Evolutionary conservation across 257 asterid species (phyloP), one percentile per base, ranked within the genome.

Genomic region (Thymus mandschuricus): DNA sequence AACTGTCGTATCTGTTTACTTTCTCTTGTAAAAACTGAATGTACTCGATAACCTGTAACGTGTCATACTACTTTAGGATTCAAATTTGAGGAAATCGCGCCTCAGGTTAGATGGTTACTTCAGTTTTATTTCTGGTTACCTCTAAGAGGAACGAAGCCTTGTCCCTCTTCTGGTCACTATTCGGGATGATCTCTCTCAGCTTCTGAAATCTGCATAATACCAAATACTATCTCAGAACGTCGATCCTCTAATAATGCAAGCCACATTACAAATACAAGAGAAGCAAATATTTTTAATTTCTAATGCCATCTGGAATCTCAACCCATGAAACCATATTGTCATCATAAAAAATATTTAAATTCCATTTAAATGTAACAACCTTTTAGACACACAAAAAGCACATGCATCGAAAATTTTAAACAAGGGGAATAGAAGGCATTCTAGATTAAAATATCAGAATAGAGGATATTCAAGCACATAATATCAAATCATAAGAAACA

Each of bases 61-160:
- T 2, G 60, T 41, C 64, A 51, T 49, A 45, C 45, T 21, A 5
- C 35, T 59, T 64, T 64, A 78, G 68, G 69, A 59, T 70, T 66
- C 61, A 76, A 57, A 60, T 50, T 28, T 63, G 43, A 51, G 57
- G 10, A 34, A n/a, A 43, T 59, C n/a, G 46, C 9, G 45, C 27
- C 68, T 51, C 46, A 68, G 15, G 31, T 38, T 63, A 45, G 55
- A 44, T 30, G 38, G 38, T 66, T 33, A 31, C 55, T 45, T 50
- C 29, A 21, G 21, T 52, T 10, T 64, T 48, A 33, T 40, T 71
- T 40, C 64, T 43, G 70, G 6, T 44, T 80, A 87, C 99, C 97
- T 95, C 99, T 66, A 92, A 72, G 69, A 95, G 86, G 79, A 95
- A 92, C 10, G 99, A 95, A 59, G 99, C 99, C 87, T 90, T 95